A percentile compares a stretch with the other conserved stretches of the same genome.
These are phyloP conservation scores for Amanita polypyramis DNA, from an alignment of 768 basidiomycete species.

Conservation along the genomic window DNA sequence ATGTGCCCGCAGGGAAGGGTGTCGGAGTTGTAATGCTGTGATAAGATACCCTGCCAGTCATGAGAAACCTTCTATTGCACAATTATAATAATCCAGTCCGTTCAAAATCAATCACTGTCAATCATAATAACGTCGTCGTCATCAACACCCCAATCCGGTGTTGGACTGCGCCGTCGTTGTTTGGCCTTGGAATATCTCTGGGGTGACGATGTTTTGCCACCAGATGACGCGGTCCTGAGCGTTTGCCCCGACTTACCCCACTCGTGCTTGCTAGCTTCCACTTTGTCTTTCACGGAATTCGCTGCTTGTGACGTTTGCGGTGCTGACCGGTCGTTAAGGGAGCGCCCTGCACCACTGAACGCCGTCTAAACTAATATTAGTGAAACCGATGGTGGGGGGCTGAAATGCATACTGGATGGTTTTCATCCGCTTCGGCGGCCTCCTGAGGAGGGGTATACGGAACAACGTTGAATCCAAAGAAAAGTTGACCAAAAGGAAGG, in stretches of 20 bases:
- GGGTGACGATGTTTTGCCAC: constrained; percentile 29
- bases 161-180: constrained; percentile 45
- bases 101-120: constrained; percentile 56
- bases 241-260: constrained; percentile 42
- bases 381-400: background rate
- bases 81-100: constrained; percentile 7
- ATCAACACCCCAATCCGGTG: constrained; percentile 80
- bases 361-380: constrained; percentile 24
- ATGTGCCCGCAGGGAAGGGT: constrained; percentile 56
- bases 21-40: constrained; percentile 94
- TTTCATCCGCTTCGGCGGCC: constrained; percentile 20
- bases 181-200: constrained; percentile 28
- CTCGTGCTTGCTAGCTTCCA: constrained; percentile 34
- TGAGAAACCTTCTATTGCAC: constrained; percentile 1
- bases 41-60: constrained; percentile 6
- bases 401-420: constrained; percentile 15
- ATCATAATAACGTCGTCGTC: constrained; percentile 79
- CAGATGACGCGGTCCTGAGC: constrained; percentile 29
- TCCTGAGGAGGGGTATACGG: constrained; percentile 48
- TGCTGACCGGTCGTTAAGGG: constrained; percentile 44
- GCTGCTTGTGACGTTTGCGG: constrained; percentile 19
- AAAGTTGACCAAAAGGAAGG: constrained; percentile 87
- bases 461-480: constrained; percentile 88
- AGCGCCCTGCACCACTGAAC: constrained; percentile 62
- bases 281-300: constrained; percentile 17